phyloP scores from a whole-genome alignment of 1,139 yeast genomes.

The Geotrichum histeridarum region DNA sequence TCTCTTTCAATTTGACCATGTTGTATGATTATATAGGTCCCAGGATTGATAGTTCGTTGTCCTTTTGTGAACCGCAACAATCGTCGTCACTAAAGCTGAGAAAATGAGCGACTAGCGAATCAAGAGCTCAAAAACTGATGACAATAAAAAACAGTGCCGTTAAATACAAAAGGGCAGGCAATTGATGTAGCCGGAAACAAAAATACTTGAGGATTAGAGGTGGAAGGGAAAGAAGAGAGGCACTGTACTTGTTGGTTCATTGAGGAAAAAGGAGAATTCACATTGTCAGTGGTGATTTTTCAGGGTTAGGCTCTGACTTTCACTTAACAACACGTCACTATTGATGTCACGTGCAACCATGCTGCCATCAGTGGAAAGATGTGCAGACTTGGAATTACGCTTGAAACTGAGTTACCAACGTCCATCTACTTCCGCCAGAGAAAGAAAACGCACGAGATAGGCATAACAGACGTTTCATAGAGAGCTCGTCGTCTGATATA shows the following conservation, averaged over 20 bases:
- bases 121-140: background rate
- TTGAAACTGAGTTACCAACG: no score
- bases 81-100: background rate
- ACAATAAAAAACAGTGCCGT: no score
- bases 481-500: no score
- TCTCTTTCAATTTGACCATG: slow-evolving; percentile 83
- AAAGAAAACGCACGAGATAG: no score
- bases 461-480: no score
- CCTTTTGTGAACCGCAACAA: slow-evolving; percentile 5
- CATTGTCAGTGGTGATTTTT: slow-evolving; percentile 1
- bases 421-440: no score
- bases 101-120: background rate
- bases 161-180: background rate
- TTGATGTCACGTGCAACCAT: slow-evolving; percentile 1
- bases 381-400: no score
- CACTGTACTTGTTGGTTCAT: slow-evolving; percentile 5
- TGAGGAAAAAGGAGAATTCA: slow-evolving; percentile 1
- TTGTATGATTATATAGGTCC: slow-evolving; percentile 1
- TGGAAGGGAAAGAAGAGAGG: background rate
- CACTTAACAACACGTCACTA: slow-evolving; percentile 12
- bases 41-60: background rate
- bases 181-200: background rate
- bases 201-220: background rate
- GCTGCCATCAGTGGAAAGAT: background rate
- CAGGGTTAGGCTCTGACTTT: slow-evolving; percentile 2